Evolutionary conservation across 805 yeast genomes (phyloP), one percentile per base, ranked within the genome.

Genomic region (Wickerhamomyces alni): DNA sequence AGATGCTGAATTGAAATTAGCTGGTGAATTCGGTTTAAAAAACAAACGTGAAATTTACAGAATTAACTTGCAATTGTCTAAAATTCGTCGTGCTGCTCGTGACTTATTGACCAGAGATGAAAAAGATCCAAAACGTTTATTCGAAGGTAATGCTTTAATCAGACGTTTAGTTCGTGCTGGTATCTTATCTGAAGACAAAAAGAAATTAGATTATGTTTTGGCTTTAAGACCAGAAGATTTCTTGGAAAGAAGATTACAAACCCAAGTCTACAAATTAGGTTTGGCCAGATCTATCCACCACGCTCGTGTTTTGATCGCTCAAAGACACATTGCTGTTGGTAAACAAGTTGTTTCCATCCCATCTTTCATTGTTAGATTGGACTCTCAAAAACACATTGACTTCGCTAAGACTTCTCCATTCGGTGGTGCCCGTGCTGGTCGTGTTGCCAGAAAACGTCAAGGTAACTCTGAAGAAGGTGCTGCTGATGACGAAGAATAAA

Each of bases 401-500:
- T 93, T 91, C 65, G 95, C 99, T 64, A 84, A 93, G 70, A 87
- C 87, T 72, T 93, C 99, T 59, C 99, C 99, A 73, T 91, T 87
- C 89, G 99, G 99, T 74, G 99, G 99, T 77, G 99, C 96, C 63
- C 91, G 99, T 80, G 94, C 99, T 61, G 99, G 99, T 72, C 93
- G 99, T 82, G 95, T 87, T 67, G 94, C 93, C 83, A 87, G 98
- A 74, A 59, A 74, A 68, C 60, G 59, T 58, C 79, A 72, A 66
- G 72, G 66, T 62, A 74, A 44, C 37, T 47, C 45, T 44, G 43
- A 27, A 25, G 82, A 69, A 52, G n/a, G n/a, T n/a, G 91, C 72
- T 61, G 95, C 72, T 58, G 96, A 75, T 57, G 89, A 72, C 56
- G 82, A 74, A 63, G 85, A 85, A 72, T 82, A 80, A 77, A 65